These are phyloP conservation scores for Paradendryphiella salina DNA, from an alignment of 2,329 filamentous ascomycete species.

Conservation along the genomic window DNA sequence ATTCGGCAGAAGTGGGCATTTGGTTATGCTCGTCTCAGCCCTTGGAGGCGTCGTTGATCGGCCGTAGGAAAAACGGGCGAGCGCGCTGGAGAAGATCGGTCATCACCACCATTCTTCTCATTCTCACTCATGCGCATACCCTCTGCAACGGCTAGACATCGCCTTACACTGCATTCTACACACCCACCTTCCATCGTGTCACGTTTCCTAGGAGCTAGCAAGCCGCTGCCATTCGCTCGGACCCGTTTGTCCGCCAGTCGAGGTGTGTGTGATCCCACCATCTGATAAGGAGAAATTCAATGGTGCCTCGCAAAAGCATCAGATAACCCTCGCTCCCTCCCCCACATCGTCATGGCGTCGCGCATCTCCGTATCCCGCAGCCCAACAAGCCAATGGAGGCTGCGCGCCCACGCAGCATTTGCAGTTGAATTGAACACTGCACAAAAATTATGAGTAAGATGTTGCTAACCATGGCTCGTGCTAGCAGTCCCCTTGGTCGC, in stretches of 20 bases:
- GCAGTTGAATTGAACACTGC: background rate
- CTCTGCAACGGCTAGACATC: slow-evolving; percentile 4
- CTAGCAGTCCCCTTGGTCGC: slow-evolving; percentile 30
- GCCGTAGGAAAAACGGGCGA: slow-evolving; percentile 11
- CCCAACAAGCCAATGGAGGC: slow-evolving; percentile 1
- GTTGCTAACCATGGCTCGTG: slow-evolving; percentile 36
- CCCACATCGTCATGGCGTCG: slow-evolving; percentile 5
- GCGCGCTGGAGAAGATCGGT: slow-evolving; percentile 9
- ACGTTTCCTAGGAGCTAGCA: background rate
- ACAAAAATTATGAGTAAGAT: slow-evolving; percentile 12
- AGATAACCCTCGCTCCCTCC: slow-evolving; percentile 12
- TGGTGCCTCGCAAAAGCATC: slow-evolving; percentile 15
- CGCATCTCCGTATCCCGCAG: slow-evolving; percentile 6
- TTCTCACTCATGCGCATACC: slow-evolving; percentile 10
- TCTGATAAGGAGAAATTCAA: slow-evolving; percentile 33
- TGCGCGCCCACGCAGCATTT: background rate
- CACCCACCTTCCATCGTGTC: slow-evolving; percentile 19
- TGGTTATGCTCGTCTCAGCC: slow-evolving; percentile 15
- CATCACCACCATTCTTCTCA: slow-evolving; percentile 20
- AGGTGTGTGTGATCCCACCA: slow-evolving; percentile 33
- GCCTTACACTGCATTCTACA: background rate
- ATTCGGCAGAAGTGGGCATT: slow-evolving; percentile 11
- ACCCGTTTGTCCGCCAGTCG: slow-evolving; percentile 14
- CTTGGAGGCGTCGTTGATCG: slow-evolving; percentile 14
- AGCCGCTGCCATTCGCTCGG: slow-evolving; percentile 24